Evolutionary conservation across 2,329 filamentous ascomycete species (phyloP), one percentile per base, ranked within the genome.

Genomic region (Aureobasidium sp.): DNA sequence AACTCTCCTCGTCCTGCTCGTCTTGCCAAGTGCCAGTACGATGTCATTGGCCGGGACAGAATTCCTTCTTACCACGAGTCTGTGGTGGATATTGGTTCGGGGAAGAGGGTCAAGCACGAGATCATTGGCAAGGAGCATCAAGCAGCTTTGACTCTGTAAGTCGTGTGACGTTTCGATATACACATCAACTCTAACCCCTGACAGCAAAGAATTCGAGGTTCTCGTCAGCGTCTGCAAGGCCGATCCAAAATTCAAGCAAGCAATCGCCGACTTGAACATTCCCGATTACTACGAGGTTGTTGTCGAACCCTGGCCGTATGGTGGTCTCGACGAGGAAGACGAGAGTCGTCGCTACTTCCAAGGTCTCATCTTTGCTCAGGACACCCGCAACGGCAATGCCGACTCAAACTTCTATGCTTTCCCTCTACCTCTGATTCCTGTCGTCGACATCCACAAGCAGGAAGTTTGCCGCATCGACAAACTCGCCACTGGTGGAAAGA

Each of bases 21-120:
- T 31, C 66, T 80, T 53, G 82, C 81, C 1, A 74, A 78, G 46
- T 78, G 79, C 35, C 77, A 80, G 64, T 85, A 84, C 71, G 81
- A 81, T 69, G 75, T 84, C 51, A 77, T 83, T 60, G 78, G 79
- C 1, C 66, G 69, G 5, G 78, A 81, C 43, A 78, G 77, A 43
- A 71, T 79, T 7, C 78, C 79, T 6, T 77, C 78, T 57, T 85
- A 82, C 64, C 75, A 80, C 45, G 82, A 85, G 65, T 77, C 80
- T 0, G 68, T 81, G 31, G 73, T 71, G n/a, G 67, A 71, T 54
- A 51, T 71, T 19, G 62, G 63, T 5, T 66, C 63, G 10, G 60
- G 62, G 35, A 55, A 58, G 37, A 57, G 65, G n/a, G 62, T 67
- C 15, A 62, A 68, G 62, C 68, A 70, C 54, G 67, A 69, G 53